phyloP scores from a whole-genome alignment of 1,284 basidiomycete species.

The Stereum hirsutum region DNA sequence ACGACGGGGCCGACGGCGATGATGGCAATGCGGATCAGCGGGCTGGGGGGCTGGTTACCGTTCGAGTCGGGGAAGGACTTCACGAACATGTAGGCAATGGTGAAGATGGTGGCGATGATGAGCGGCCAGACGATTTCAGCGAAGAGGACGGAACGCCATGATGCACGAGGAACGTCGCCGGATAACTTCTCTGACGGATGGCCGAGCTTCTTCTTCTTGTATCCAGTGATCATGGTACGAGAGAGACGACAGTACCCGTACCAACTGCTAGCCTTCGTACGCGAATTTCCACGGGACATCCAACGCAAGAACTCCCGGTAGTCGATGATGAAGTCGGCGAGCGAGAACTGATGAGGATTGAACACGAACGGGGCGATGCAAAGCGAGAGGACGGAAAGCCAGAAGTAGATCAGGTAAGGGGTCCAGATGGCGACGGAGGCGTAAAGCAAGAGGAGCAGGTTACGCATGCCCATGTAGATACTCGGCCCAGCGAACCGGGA shows the following conservation, averaged over 20 bases:
- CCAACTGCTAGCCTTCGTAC: constrained; percentile 94
- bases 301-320: constrained; percentile 95
- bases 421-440: constrained; percentile 88
- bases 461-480: constrained; percentile 95
- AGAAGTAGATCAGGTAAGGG: constrained; percentile 94
- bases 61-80: constrained; percentile 76
- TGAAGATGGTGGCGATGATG: constrained; percentile 68
- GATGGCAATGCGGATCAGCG: constrained; percentile 86
- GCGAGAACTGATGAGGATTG: constrained; percentile 97
- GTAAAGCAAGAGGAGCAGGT: constrained; percentile 82
- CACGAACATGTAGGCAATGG: constrained; percentile 86
- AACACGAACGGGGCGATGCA: constrained; percentile 94
- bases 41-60: constrained; percentile 56
- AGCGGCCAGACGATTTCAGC: constrained; percentile 85
- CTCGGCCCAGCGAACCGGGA: constrained; percentile 97
- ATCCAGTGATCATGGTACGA: constrained; percentile 92
- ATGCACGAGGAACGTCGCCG: constrained; percentile 84
- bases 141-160: constrained; percentile 79
- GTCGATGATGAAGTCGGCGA: constrained; percentile 93
- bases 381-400: constrained; percentile 85
- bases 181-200: constrained; percentile 94
- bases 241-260: constrained; percentile 96
- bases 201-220: constrained; percentile 96
- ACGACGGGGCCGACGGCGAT: constrained; percentile 92
- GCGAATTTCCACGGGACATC: constrained; percentile 96